Conservation (phyloP, 805 yeast species). For the Wickerhamomyces xylosicus region DNA sequence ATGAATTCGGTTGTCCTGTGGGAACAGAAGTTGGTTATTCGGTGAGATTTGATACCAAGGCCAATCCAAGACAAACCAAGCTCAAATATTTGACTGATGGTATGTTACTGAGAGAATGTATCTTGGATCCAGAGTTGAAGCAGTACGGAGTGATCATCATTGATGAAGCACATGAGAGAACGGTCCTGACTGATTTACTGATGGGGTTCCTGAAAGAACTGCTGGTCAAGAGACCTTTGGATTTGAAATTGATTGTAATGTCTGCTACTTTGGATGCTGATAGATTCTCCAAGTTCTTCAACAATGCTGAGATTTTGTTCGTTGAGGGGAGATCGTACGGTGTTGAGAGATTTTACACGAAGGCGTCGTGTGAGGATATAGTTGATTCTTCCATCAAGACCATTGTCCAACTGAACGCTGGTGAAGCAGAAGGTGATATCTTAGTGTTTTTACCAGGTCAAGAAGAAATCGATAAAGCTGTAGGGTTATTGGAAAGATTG, state of each 20-base stretch:
- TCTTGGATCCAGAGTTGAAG: conserved; percentile 56
- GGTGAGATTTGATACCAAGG: conserved; percentile 77
- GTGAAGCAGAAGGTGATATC: conserved; percentile 80
- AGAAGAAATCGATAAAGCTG: conserved; percentile 90
- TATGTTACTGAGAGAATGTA: conserved; percentile 87
- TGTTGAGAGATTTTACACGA: conserved; percentile 63
- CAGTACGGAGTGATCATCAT: conserved; percentile 70
- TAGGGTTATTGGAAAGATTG: conserved; percentile 44
- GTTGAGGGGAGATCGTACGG: conserved; percentile 88
- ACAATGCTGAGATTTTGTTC: conserved; percentile 69
- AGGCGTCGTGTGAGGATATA: conserved; percentile 63
- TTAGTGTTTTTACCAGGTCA: conserved; percentile 92
- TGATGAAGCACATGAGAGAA: conserved; percentile 98
- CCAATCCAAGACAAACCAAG: conserved; percentile 46
- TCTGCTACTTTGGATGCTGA: conserved; percentile 96
- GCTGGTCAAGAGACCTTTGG: conserved; percentile 36
- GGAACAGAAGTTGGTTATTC: conserved; percentile 88
- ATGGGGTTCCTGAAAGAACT: conserved; percentile 80
- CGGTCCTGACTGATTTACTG: conserved; percentile 80
- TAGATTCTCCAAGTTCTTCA: conserved; percentile 68
- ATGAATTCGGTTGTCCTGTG: conserved; percentile 66
- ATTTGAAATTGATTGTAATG: conserved; percentile 73
- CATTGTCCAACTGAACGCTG: conserved; percentile 65
- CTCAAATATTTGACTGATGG: conserved; percentile 92
- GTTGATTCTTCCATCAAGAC: conserved; percentile 71